Conservation (phyloP, 306 rosid genomes). For the Trichosanthes cucumerina region DNA sequence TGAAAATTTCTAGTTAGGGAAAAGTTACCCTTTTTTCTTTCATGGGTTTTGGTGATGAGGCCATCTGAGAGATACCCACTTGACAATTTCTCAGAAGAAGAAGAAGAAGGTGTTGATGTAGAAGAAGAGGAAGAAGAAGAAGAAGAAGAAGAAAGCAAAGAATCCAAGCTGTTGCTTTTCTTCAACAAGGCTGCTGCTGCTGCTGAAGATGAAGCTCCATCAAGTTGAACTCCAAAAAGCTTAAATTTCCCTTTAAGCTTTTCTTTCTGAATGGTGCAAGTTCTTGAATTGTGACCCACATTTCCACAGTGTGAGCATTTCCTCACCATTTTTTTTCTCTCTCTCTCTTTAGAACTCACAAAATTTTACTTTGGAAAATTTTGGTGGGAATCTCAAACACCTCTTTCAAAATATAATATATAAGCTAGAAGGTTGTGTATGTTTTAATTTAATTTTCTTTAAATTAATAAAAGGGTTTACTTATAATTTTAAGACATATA, state of each 20-base stretch:
- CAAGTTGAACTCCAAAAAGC: conserved; percentile 25
- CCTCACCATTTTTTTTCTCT: conserved; percentile 13
- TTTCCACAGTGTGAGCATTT: conserved; percentile 27
- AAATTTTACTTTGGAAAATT: background rate
- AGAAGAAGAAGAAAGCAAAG: conserved; percentile 5
- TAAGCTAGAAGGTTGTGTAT: too few relatives aligned
- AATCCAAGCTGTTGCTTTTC: conserved; percentile 6
- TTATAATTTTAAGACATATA: background rate
- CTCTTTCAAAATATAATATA: background rate
- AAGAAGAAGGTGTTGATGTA: background rate
- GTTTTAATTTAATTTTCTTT: too few relatives aligned
- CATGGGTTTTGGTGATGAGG: conserved; percentile 8
- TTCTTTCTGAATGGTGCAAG: conserved; percentile 10
- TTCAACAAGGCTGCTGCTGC: background rate
- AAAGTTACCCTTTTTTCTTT: conserved; percentile 20
- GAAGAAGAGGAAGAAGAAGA: background rate
- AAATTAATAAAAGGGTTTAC: background rate
- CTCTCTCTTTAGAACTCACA: background rate
- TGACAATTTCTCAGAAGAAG: conserved; percentile 5
- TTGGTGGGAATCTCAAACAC: conserved; percentile 1
- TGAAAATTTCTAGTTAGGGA: too few relatives aligned
- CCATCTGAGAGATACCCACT: conserved; percentile 12
- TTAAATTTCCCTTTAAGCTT: background rate
- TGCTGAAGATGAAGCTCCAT: background rate
- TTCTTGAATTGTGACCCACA: conserved; percentile 28